A percentile compares a stretch with the other conserved stretches of the same genome.
phyloP scores from a whole-genome alignment of 306 rosid genomes.

The Dalbergia cultrata region DNA sequence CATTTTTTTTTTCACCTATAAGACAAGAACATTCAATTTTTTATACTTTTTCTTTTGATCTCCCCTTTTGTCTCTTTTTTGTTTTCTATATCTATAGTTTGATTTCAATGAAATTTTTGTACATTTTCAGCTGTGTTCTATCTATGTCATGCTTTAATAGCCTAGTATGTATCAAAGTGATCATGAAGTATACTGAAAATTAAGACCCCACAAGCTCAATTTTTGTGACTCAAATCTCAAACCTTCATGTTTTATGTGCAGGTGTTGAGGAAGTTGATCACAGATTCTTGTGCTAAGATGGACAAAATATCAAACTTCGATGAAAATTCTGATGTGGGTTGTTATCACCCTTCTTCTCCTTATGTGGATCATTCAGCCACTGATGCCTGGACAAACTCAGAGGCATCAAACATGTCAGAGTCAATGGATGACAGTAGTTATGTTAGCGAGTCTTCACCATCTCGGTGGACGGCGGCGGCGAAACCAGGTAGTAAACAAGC shows the following conservation, averaged over 20 bases:
- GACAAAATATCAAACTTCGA: constrained; percentile 55
- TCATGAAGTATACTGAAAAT: constrained; percentile 37
- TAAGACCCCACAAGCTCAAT: constrained; percentile 40
- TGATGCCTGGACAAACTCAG: constrained; percentile 66
- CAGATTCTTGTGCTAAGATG: constrained; percentile 61
- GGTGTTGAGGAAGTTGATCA: constrained; percentile 52
- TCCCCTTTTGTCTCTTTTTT: constrained; percentile 33
- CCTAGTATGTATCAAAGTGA: constrained; percentile 47
- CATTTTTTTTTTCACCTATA: constrained; percentile 13
- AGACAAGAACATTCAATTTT: constrained; percentile 46
- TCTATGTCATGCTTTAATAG: constrained; percentile 39
- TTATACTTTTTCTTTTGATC: constrained; percentile 48
- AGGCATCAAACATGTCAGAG: constrained; percentile 75
- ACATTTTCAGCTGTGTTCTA: constrained; percentile 42
- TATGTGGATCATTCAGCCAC: constrained; percentile 60
- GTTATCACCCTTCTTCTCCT: constrained; percentile 67
- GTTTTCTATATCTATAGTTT: constrained; percentile 41
- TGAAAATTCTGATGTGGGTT: constrained; percentile 65
- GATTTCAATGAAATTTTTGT: constrained; percentile 33
- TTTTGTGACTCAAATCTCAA: constrained; percentile 23
- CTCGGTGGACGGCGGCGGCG: constrained; percentile 57
- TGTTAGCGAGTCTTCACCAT: constrained; percentile 73
- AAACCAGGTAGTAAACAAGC: constrained; percentile 53
- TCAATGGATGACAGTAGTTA: constrained; percentile 65
- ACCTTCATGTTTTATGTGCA: constrained; percentile 53